These are phyloP conservation scores for Dothistroma septosporum DNA, from an alignment of 2,329 filamentous ascomycete species.

Conservation along the genomic window DNA sequence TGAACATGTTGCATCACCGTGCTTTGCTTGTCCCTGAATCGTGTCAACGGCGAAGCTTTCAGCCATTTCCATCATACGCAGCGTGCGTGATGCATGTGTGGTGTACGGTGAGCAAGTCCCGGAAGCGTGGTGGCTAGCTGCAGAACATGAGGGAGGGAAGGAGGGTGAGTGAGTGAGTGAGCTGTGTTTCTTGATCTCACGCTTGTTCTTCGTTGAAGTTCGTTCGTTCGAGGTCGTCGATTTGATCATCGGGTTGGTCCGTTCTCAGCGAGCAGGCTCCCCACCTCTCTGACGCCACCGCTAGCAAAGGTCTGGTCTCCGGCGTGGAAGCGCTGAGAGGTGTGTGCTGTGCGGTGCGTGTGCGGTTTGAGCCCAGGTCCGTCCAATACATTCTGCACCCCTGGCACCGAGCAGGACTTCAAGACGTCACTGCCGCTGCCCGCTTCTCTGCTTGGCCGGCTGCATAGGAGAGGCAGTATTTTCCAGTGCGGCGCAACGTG, in stretches of 20 bases:
- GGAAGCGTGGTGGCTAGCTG: background rate
- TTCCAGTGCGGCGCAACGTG: background rate
- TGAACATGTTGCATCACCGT: background rate
- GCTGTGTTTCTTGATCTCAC: background rate
- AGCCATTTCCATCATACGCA: background rate
- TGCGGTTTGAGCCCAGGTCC: background rate
- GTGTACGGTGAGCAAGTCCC: background rate
- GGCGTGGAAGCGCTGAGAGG: background rate
- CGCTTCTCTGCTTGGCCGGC: background rate
- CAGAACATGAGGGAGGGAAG: background rate
- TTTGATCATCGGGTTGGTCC: background rate
- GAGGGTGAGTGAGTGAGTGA: no score
- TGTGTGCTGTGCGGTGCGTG: no score
- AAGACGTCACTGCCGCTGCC: background rate
- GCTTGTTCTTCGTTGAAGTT: no score
- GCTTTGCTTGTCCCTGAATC: background rate
- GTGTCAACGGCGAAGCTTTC: background rate
- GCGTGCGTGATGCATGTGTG: background rate
- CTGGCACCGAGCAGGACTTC: background rate
- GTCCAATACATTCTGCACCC: background rate
- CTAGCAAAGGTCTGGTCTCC: background rate
- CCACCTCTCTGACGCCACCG: background rate
- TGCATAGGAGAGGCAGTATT: background rate
- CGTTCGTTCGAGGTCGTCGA: background rate
- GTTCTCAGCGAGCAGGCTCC: background rate